Evolutionary conservation across 2,329 filamentous ascomycete species (phyloP).

Genomic region (Thelonectria rubi): DNA sequence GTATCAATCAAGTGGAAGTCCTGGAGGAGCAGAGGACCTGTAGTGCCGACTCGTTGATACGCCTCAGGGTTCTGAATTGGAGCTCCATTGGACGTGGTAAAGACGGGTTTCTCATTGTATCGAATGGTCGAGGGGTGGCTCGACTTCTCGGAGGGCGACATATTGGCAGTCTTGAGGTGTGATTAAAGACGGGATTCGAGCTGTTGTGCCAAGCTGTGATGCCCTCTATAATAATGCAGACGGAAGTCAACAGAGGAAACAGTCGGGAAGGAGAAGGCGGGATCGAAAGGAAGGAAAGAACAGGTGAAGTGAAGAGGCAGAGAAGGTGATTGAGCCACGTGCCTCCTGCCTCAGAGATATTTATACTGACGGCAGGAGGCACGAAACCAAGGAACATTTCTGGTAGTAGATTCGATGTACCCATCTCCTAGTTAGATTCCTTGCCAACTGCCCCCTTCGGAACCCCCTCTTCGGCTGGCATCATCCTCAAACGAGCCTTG

Average conservation of each 20-base stretch:
- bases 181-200: not conserved
- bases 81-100: slow-evolving; percentile 68
- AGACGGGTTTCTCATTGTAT: slow-evolving; percentile 66
- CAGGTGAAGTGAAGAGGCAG: not conserved
- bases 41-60: slow-evolving; percentile 62
- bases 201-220: not conserved
- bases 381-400: too few relatives aligned
- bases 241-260: not conserved
- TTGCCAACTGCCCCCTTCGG: too few relatives aligned
- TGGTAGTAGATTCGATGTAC: too few relatives aligned
- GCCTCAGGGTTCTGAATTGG: slow-evolving; percentile 61
- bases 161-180: slow-evolving; percentile 39
- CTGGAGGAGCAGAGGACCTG: slow-evolving; percentile 69
- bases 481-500: too few relatives aligned
- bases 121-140: slow-evolving; percentile 54
- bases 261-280: not conserved
- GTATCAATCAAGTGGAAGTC: slow-evolving; percentile 73
- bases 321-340: too few relatives aligned
- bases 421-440: too few relatives aligned
- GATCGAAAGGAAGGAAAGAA: not conserved
- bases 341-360: too few relatives aligned
- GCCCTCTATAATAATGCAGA: not conserved
- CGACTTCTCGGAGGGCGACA: slow-evolving; percentile 55
- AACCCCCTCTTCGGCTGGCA: too few relatives aligned
- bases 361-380: too few relatives aligned